Evolutionary conservation across 768 basidiomycete genomes (phyloP).

Genomic region (Russula earlei): DNA sequence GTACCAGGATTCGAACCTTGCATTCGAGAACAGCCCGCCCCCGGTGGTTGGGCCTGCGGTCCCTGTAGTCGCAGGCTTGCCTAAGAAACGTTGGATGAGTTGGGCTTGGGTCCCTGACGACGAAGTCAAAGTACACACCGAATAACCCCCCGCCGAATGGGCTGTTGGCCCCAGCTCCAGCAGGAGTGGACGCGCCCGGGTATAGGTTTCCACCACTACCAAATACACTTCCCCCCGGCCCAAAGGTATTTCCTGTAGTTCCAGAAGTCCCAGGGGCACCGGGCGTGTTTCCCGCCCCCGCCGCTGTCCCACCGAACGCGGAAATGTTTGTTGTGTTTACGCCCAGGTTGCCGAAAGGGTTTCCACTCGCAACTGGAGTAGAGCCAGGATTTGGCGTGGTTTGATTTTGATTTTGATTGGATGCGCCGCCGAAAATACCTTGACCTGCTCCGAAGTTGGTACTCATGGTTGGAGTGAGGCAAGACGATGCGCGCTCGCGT

Average conservation of each 20-base stretch:
- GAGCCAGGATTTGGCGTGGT: slow-evolving; percentile 1
- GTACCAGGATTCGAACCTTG: not conserved
- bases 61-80: not conserved
- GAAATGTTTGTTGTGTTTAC: slow-evolving; percentile 14
- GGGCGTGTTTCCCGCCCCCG: not conserved
- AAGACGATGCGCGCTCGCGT: not conserved
- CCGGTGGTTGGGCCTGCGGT: not conserved
- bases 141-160: not conserved
- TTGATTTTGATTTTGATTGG: slow-evolving; percentile 17
- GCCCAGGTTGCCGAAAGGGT: slow-evolving; percentile 17
- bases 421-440: not conserved
- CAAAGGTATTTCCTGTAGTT: not conserved
- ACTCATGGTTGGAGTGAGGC: slow-evolving; percentile 12
- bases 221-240: not conserved
- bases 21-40: not conserved
- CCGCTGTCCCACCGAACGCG: slow-evolving; percentile 10
- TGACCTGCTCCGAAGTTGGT: slow-evolving; percentile 12
- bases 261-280: not conserved
- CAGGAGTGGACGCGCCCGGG: not conserved
- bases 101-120: not conserved
- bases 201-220: slow-evolving; percentile 3
- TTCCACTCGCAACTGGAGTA: slow-evolving; percentile 6
- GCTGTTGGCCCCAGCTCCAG: slow-evolving; percentile 1
- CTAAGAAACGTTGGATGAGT: not conserved
- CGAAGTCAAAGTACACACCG: not conserved